Evolutionary conservation across 371 early-diverging fungal species (phyloP), one percentile per base, ranked within the genome.

Genomic region (Aphelidium insulamus): DNA sequence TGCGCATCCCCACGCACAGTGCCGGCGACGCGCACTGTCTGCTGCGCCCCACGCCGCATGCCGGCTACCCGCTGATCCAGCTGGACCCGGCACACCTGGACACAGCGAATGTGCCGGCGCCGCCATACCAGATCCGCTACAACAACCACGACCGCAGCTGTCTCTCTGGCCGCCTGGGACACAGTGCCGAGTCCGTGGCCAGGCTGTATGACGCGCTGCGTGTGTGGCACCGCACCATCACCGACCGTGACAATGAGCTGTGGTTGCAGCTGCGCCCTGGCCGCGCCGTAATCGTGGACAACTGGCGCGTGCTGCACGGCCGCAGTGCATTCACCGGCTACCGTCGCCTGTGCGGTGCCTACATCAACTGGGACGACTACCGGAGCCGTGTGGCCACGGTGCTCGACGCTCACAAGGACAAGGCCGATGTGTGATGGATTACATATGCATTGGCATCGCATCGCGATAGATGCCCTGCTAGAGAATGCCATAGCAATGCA

Each of bases 221-320:
- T 33, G 47, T 61, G 30, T 84, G 80, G 80, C 64, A 64, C 33
- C 38, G 45, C n/a, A 28, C 77, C n/a, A 28, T 80, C 21, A 52
- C 51, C 12, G 54, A 65, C 6, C 39, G 46, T 12, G 40, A 59
- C 23, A 71, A 70, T 39, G 69, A 77, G 50, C 44, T 60, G 6
- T 72, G 74, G 74, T 59, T 71, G 24, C 53, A 62, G 23, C 55
- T 83, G 27, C 38, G 49, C 15, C 79, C 83, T 7, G 85, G 87
- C 6, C 54, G 60, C 18, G 77, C 63, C 2, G 64, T 77, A 8
- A 65, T 72, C 14, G 66, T 87, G 46, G 77, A 87, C 40, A 87
- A 87, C 41, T 80, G 79, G 76, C 59, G 87, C 29, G 72, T 75
- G 7, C 44, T 87, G 39, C 87, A 87, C 50, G 87, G 83, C 2